Percentiles rank a stretch among this genome's conserved stretches.
Conservation (phyloP, 768 basidiomycete species). For the Mycena rosella region DNA sequence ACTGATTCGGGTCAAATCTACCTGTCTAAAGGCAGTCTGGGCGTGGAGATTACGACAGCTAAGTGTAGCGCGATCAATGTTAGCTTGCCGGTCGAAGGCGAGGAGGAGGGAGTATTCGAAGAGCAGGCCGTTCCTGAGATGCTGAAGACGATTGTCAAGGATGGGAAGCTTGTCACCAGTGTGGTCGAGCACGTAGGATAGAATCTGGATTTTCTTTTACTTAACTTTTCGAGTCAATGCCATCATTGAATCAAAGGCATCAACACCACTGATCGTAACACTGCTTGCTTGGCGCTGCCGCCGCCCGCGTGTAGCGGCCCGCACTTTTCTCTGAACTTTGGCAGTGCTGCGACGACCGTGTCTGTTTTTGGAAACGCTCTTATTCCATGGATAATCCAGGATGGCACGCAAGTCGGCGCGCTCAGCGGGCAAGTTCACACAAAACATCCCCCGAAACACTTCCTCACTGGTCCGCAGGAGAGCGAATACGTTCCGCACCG, state of each 20-base stretch:
- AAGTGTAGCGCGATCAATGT: slow-evolving; percentile 96
- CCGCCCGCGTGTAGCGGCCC: too few relatives aligned
- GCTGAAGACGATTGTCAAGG: slow-evolving; percentile 85
- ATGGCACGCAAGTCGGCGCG: slow-evolving; percentile 79
- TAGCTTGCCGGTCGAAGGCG: slow-evolving; percentile 85
- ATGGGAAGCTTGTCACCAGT: slow-evolving; percentile 88
- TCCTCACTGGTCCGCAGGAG: slow-evolving; percentile 43
- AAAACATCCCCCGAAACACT: background rate
- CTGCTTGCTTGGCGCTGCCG: too few relatives aligned
- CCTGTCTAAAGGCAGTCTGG: slow-evolving; percentile 84
- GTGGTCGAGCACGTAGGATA: slow-evolving; percentile 90
- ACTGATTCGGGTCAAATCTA: slow-evolving; percentile 97
- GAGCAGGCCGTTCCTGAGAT: slow-evolving; percentile 96
- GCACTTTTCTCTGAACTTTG: too few relatives aligned
- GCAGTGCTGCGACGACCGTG: too few relatives aligned
- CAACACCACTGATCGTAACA: background rate
- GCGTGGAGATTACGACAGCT: slow-evolving; percentile 89
- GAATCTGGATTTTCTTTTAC: background rate
- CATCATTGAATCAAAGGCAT: background rate
- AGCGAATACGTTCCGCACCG: slow-evolving; percentile 28
- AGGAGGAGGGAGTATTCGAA: slow-evolving; percentile 92
- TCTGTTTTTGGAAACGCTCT: too few relatives aligned
- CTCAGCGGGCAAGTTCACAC: slow-evolving; percentile 59
- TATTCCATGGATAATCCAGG: slow-evolving; percentile 78
- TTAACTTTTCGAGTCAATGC: too few relatives aligned